Base-by-base conservation (phyloP, 1,139 yeast species). In the Williopsis jadinii region DNA sequence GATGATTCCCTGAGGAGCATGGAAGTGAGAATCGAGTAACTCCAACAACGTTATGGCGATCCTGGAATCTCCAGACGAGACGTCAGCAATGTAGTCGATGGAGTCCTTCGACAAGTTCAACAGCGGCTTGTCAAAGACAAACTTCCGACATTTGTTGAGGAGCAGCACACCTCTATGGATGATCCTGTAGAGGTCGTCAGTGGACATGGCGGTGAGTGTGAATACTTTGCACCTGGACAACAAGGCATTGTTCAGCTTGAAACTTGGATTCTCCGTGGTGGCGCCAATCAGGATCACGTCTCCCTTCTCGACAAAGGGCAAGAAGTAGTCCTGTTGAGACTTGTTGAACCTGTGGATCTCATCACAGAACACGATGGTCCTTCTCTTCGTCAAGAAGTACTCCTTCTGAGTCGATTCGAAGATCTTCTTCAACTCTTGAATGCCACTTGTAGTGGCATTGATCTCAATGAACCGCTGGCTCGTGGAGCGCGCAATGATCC, bases 201-300 rank as follows among this genome's bases (percentile, higher is more conserved):
- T 59, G 2, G 65, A 60, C 28, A 92, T 67, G 41, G 84, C 81
- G 43, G 84, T 79, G 65, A 92, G 70, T 2, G 83, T 82, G 61
- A 92, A 86, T 1, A 94, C 87, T 49, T 92, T 84, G 66, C 95
- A 83, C 48, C 99, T 68, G 11, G 97, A 87, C 30, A 92, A 66
- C 39, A 92, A 64, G 0, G 98, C 97, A 54, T 87, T 84, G 54
- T 88, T 88, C 35, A 92, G 62, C 42, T 85, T 87, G 61, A 92
- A 94, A 28, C 95, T 84, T 1, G 98, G 98, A 57, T 94, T 94
- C 59, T 92, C 98, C 0, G 98, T 92, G 0, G 98, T 94, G 9
- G 98, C 97, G 1, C 98, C 98, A 41, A 92, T 80, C 3, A 84
- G 70, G 0, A 81, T 75, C 8, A 81, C 70, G 8, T 70, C 66